Conservation (phyloP, 768 basidiomycete species). For the Boletus tomentosulus region DNA sequence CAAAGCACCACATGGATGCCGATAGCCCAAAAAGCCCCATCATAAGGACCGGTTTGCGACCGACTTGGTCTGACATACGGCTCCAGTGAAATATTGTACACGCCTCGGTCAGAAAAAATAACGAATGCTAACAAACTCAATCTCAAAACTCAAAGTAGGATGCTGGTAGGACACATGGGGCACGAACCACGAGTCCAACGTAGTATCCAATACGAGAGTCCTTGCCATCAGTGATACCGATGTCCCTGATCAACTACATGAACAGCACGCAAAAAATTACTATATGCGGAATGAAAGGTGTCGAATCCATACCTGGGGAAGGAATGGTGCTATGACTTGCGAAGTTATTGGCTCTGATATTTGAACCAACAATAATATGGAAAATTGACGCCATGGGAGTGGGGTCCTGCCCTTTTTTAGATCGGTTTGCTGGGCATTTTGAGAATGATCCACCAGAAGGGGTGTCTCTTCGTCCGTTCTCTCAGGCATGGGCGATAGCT, state of each 20-base stretch:
- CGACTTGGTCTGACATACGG: slow-evolving; percentile 45
- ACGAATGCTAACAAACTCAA: slow-evolving; percentile 35
- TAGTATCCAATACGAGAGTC: slow-evolving; percentile 45
- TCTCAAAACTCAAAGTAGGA: background rate
- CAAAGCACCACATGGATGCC: slow-evolving; percentile 45
- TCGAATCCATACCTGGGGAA: slow-evolving; percentile 46
- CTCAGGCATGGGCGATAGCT: slow-evolving; percentile 2
- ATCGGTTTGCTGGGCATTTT: slow-evolving; percentile 6
- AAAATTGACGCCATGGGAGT: slow-evolving; percentile 66
- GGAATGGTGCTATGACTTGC: slow-evolving; percentile 72
- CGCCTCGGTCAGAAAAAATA: slow-evolving; percentile 49
- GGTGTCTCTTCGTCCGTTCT: slow-evolving; percentile 58
- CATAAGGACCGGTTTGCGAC: slow-evolving; percentile 47
- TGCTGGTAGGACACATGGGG: background rate
- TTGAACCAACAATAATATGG: slow-evolving; percentile 64
- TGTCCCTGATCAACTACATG: slow-evolving; percentile 26
- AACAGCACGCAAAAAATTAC: background rate
- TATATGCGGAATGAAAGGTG: background rate
- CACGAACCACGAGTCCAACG: slow-evolving; percentile 44
- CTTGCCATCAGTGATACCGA: slow-evolving; percentile 40
- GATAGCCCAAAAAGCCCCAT: slow-evolving; percentile 43
- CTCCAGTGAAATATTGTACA: slow-evolving; percentile 48
- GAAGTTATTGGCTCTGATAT: slow-evolving; percentile 71
- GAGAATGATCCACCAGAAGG: slow-evolving; percentile 34
- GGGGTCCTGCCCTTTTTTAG: slow-evolving; percentile 41